Base-by-base conservation (phyloP, 2,329 filamentous ascomycete genomes). In the Colletotrichum sidae region DNA sequence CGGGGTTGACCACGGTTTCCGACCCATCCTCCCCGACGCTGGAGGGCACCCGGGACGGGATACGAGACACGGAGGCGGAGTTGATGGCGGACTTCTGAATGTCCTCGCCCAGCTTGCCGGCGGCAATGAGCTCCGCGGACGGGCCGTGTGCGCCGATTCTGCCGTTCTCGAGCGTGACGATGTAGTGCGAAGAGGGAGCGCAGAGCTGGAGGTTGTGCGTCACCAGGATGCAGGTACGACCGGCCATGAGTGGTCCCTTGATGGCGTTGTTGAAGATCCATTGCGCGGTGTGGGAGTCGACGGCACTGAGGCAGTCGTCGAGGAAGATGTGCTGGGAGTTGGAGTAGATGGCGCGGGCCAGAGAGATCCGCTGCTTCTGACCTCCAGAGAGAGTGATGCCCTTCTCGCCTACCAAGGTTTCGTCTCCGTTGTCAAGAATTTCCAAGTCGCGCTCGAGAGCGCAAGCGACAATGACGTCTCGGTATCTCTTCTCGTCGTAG, bases 211-310 rank as follows among this genome's bases (percentile, higher is more conserved):
- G 88, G 73, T 98, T 99, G 81, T 99, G 96, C 0, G 96, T 97
- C 41, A 99, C 95, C 47, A 99, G 84, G 58, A 99, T 93, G 77
- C 96, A 98, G 35, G 96, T 98, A 46, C 96, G 89, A 73, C 90
- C 85, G 63, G 86, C 81, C 96, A 99, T 98, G 55, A 99, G 80
- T 6, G 93, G 92, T 2, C 96, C 96, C 71, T 90, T 90, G 69
- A 99, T 90, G 65, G 94, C 97, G 77, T 97, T 92, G 75, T 91
- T 92, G 79, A 98, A 98, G 70, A 99, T 98, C 90, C 96, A 97
- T 77, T 97, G 96, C 2, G 94, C 94, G 0, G 96, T 98, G 72
- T 99, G 96, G 4, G 96, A 96, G 77, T 99, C 96, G 39, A 99
- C 96, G 35, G 96, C 96, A 74, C 94, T 97, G 47, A 99, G 85